Conservation (phyloP, 225 moss, liverwort and hornwort genomes). For the Polytrichum formosum region DNA sequence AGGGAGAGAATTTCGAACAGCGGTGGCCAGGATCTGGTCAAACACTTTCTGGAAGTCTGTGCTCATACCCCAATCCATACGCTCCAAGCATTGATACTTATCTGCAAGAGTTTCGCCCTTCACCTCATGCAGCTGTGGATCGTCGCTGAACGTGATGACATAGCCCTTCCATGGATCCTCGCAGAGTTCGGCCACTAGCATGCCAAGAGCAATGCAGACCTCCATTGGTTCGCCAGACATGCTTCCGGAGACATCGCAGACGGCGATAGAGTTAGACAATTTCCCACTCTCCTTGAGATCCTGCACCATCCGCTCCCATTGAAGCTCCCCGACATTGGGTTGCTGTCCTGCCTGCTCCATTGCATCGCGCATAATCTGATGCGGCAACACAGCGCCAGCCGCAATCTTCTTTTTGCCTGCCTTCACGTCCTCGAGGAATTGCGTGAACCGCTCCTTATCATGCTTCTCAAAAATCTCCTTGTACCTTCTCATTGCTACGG, state of each 20-base stretch:
- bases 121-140: conserved; percentile 45
- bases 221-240: conserved; percentile 50
- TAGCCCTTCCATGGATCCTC: conserved; percentile 78
- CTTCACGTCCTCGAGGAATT: conserved; percentile 57
- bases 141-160: conserved; percentile 60
- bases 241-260: conserved; percentile 87
- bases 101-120: conserved; percentile 43
- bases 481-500: conserved; percentile 76
- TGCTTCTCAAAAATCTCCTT: conserved; percentile 63
- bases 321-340: conserved; percentile 66
- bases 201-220: conserved; percentile 63
- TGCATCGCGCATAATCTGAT: conserved; percentile 55
- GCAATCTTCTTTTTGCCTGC: conserved; percentile 70
- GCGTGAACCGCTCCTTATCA: conserved; percentile 55
- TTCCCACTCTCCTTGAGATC: conserved; percentile 57
- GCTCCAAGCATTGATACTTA: neutral
- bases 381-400: conserved; percentile 77
- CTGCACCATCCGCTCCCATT: conserved; percentile 79
- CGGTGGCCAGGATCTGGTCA: conserved; percentile 52
- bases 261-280: conserved; percentile 61
- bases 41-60: conserved; percentile 77
- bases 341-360: conserved; percentile 10
- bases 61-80: conserved; percentile 64
- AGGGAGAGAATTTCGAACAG: conserved; percentile 32
- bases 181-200: conserved; percentile 62